Base-by-base conservation (phyloP, 225 moss, liverwort and hornwort species). In the Polytrichum commune region DNA sequence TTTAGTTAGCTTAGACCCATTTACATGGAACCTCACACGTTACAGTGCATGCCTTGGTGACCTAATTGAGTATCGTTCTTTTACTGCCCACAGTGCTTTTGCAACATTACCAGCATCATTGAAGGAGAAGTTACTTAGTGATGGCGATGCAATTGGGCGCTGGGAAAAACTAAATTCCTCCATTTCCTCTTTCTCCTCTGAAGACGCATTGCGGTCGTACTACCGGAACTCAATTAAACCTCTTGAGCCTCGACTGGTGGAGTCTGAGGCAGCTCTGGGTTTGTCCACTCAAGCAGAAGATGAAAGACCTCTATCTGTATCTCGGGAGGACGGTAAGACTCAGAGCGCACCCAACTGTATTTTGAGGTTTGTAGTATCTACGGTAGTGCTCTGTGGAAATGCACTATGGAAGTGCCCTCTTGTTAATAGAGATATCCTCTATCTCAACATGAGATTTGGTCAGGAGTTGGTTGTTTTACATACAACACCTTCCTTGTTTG, bases 131-230 rank as follows among this genome's bases (percentile, higher is more conserved):
- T 54, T 94, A 8, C 63, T 91, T 54, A 71, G 20, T 46, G 88
- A 88, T 18, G 27, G 18, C 46, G 81, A 76, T 33, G 85, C 82
- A 19, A 72, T 79, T 57, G 73, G 73, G 23, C 86, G 90, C 27
- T 53, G 92, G 69, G 90, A 84, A 53, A 53, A 69, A 13, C 67
- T 94, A 62, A 69, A 88, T n/a, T 25, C 62, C 5, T 69, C 86
- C 0, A 74, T 86, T 18, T 82, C 79, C n/a, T 53, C 72, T 19
- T 83, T 81, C 46, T 92, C 92, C 30, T 92, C 92, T 0, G 62
- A 80, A 5, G 89, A 86, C 56, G 92, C 96, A 4, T 79, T 87
- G 86, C 88, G 79, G 19, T 79, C 81, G 19, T 97, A 88, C 23
- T 83, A 90, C 33, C 82, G 75, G 7, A 75, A 90, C 53, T 66